These are phyloP conservation scores for Kentomonas sorsogonicus DNA, from an alignment of 208 protist genomes.

Conservation along the genomic window DNA sequence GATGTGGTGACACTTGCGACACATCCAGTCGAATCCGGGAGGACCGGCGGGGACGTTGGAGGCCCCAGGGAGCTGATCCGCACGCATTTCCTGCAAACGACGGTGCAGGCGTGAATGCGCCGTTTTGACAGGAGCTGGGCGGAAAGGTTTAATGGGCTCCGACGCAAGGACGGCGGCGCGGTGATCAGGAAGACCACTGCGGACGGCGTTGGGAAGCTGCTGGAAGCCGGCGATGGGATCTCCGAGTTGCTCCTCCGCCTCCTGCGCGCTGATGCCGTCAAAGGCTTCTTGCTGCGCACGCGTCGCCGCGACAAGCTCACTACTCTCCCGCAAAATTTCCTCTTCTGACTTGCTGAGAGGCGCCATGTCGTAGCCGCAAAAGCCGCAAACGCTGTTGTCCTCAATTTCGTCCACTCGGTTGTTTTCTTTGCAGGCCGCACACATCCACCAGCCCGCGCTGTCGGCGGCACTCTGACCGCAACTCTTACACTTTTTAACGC, in stretches of 20 bases:
- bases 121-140: background rate
- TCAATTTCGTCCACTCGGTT: conserved; percentile 82
- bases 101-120: conserved; percentile 17
- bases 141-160: too few species aligned
- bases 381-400: conserved; percentile 82
- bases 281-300: conserved; percentile 54
- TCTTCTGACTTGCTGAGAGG: conserved; percentile 48
- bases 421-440: conserved; percentile 77
- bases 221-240: conserved; percentile 43
- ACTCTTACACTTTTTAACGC: conserved; percentile 70
- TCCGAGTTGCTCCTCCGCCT: conserved; percentile 61
- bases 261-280: conserved; percentile 46
- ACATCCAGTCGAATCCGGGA: conserved; percentile 88
- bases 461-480: conserved; percentile 31
- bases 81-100: background rate
- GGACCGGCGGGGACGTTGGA: conserved; percentile 48
- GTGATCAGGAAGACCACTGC: too few species aligned
- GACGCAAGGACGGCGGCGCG: too few species aligned
- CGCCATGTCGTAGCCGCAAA: conserved; percentile 86
- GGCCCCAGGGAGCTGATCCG: too few species aligned
- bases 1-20: conserved; percentile 62
- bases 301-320: conserved; percentile 27
- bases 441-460: conserved; percentile 81
- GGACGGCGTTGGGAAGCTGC: conserved; percentile 16
- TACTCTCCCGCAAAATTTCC: conserved; percentile 29